Conservation (phyloP, 441 rosid species). For the Francoa sonchifolia region DNA sequence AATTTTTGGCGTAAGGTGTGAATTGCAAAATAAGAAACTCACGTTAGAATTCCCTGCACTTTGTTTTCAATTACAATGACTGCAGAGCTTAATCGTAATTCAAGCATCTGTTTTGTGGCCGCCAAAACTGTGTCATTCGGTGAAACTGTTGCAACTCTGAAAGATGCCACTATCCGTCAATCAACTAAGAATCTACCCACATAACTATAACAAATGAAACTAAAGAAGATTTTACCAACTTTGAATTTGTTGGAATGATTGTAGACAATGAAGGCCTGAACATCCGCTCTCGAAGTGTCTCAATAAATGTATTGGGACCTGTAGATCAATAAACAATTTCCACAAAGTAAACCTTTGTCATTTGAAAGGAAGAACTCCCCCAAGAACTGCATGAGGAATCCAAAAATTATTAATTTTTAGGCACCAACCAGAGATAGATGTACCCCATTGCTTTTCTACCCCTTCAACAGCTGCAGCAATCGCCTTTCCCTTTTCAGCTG, state of each 20-base stretch:
- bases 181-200: too few relatives aligned
- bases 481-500: constrained; percentile 96
- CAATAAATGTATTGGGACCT: constrained; percentile 78
- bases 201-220: constrained; percentile 1
- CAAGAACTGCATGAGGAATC: neutral
- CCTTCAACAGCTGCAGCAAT: constrained; percentile 99
- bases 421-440: constrained; percentile 56
- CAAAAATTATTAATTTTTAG: neutral
- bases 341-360: constrained; percentile 1
- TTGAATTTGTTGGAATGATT: constrained; percentile 72
- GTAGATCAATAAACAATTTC: constrained; percentile 14
- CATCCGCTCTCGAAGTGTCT: constrained; percentile 83
- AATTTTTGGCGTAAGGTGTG: too few relatives aligned
- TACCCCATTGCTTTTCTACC: constrained; percentile 82
- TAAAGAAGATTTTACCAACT: constrained; percentile 68
- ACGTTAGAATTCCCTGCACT: constrained; percentile 85
- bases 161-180: constrained; percentile 16
- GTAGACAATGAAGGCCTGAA: constrained; percentile 84
- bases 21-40: constrained; percentile 21
- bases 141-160: constrained; percentile 75
- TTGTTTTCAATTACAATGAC: constrained; percentile 65
- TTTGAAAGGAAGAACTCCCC: neutral
- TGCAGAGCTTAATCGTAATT: constrained; percentile 54
- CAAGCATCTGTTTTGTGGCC: constrained; percentile 82
- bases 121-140: constrained; percentile 68